Base-by-base conservation (phyloP, 23 red algal species). In the Gracilaria domingensis region DNA sequence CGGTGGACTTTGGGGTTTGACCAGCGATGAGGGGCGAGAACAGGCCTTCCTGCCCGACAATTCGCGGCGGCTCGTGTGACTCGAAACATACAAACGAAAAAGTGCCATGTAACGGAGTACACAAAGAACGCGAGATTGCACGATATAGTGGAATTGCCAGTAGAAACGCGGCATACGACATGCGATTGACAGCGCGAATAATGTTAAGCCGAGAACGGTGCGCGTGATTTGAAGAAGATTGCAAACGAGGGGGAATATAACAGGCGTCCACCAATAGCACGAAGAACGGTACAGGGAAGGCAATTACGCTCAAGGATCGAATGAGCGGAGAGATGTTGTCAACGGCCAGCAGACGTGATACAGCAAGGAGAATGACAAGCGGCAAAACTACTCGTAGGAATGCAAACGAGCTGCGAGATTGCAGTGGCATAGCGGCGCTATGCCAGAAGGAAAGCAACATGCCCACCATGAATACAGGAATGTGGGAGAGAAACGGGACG, bases 401-500 rank as follows among this genome's bases (percentile, higher is more conserved):
- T 9, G 72, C 38, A 50, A 28, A 29, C 40, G 40, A 11, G 39
- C 30, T 18, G 8, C 39, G 39, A 26, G 65, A 14, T 9, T 29
- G 0, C n/a, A 12, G 23, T 54, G 36, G 62, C 35, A 54, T 38
- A 9, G 40, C 4, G 17, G 59, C 57, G 55, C 32, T 54, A 38
- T 86, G 72, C 72, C 72, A 86, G n/a, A 86, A 54, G 4, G 65
- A 57, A 11, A 86, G 61, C 37, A 86, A 38, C 37, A 86, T 16
- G 61, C 82, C 82, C 13, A 28, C 30, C 1, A 73, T 54, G 37
- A 86, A 86, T 1, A 74, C 51, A 13, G 87, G 87, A 23, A 90
- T 36, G 57, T 90, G 76, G 4, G 74, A 17, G 54, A 81, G 64
- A 60, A 90, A 90, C 48, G 87, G 87, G 24, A 90, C 53, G 29